These are phyloP conservation scores for Porogramme epimiltina DNA, from an alignment of 1,284 basidiomycete genomes.

Conservation along the genomic window DNA sequence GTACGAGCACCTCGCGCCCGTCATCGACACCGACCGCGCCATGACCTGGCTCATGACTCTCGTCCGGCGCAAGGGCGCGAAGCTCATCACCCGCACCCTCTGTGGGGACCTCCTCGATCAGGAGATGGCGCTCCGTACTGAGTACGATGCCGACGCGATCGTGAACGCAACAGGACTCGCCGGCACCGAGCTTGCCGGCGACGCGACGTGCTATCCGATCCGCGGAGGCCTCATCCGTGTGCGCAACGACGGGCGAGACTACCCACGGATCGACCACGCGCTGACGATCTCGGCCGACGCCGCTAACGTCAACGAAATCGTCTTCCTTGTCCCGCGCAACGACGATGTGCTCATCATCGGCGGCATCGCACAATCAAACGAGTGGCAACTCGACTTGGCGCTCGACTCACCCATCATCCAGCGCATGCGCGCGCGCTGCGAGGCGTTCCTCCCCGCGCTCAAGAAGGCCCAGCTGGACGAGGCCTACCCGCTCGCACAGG, in stretches of 20 bases:
- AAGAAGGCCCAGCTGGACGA: constrained; percentile 35
- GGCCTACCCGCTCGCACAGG: constrained; percentile 34
- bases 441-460: constrained; percentile 33
- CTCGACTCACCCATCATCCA: constrained; percentile 35
- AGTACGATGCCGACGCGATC: constrained; percentile 36
- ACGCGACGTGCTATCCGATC: constrained; percentile 36
- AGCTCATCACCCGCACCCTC: constrained; percentile 30
- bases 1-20: constrained; percentile 36
- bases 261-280: constrained; percentile 37
- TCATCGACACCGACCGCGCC: constrained; percentile 39
- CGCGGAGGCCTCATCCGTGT: constrained; percentile 40
- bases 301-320: constrained; percentile 29
- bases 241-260: constrained; percentile 38
- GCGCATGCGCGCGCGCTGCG: constrained; percentile 36
- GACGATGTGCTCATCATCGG: constrained; percentile 36
- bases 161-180: constrained; percentile 39
- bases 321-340: constrained; percentile 38
- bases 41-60: constrained; percentile 35
- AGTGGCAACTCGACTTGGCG: constrained; percentile 33
- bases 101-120: constrained; percentile 27
- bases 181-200: constrained; percentile 33
- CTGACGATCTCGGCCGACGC: constrained; percentile 29
- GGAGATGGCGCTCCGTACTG: constrained; percentile 32
- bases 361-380: constrained; percentile 32
- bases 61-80: constrained; percentile 34